A percentile compares a stretch with the other conserved stretches of the same genome.
These are phyloP conservation scores for Colletotrichum acutatum DNA, from an alignment of 2,329 filamentous ascomycete genomes.

Conservation along the genomic window DNA sequence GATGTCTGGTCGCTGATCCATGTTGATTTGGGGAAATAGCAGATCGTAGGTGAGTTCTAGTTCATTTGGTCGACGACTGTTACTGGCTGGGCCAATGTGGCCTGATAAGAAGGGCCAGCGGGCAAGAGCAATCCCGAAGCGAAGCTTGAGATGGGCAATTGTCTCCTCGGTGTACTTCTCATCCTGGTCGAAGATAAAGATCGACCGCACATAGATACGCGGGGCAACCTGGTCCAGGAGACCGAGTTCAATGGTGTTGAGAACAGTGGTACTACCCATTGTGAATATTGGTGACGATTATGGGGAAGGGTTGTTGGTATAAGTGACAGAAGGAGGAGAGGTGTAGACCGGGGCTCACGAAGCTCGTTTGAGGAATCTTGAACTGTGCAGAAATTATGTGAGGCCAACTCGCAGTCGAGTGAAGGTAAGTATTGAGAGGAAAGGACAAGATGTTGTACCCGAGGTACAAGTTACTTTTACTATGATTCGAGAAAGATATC, in stretches of 20 bases:
- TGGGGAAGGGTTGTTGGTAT: neutral
- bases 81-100: neutral
- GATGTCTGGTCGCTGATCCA: neutral
- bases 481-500: rapidly evolving
- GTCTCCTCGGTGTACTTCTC: neutral
- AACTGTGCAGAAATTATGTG: neutral
- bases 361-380: neutral
- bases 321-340: conserved; percentile 37
- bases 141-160: neutral
- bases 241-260: neutral
- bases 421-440: neutral
- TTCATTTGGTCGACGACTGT: neutral
- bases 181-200: conserved; percentile 1
- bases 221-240: conserved; percentile 29
- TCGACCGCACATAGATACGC: conserved; percentile 18
- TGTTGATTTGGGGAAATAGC: neutral
- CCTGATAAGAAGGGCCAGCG: conserved; percentile 29
- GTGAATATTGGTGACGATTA: neutral
- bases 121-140: neutral
- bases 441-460: neutral
- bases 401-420: neutral
- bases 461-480: neutral
- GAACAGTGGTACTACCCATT: neutral
- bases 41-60: conserved; percentile 17
- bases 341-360: neutral